phyloP scores from a whole-genome alignment of 768 basidiomycete species.

The Leccinum boreale region DNA sequence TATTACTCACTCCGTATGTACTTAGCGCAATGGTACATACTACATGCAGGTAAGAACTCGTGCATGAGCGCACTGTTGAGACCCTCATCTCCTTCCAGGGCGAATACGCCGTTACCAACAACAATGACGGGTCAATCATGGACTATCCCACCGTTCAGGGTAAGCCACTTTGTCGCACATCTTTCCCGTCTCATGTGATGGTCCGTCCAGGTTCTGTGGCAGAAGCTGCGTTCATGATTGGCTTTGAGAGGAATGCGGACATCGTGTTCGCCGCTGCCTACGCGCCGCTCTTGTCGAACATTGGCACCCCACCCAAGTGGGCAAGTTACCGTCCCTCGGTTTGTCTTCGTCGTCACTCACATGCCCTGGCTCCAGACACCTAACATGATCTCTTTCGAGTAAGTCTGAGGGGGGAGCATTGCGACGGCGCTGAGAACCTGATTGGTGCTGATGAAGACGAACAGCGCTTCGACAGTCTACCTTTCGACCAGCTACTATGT shows the following conservation, averaged over 20 bases:
- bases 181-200: background rate
- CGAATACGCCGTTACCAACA: background rate
- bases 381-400: background rate
- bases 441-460: background rate
- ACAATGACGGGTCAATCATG: background rate
- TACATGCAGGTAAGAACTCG: background rate
- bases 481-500: background rate
- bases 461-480: background rate
- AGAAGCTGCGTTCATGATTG: background rate
- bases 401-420: background rate
- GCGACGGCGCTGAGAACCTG: background rate
- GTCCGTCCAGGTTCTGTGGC: background rate
- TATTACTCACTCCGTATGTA: background rate
- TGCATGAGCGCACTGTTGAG: background rate
- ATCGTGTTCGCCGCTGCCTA: background rate
- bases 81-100: background rate
- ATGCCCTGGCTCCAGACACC: background rate
- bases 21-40: background rate
- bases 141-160: background rate
- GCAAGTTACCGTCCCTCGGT: background rate
- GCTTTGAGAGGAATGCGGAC: background rate
- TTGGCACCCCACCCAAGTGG: background rate
- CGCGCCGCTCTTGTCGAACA: background rate
- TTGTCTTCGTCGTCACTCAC: background rate
- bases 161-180: background rate